These are phyloP conservation scores for Neurospora sp. DNA, from an alignment of 495 filamentous ascomycete genomes.

Conservation along the genomic window DNA sequence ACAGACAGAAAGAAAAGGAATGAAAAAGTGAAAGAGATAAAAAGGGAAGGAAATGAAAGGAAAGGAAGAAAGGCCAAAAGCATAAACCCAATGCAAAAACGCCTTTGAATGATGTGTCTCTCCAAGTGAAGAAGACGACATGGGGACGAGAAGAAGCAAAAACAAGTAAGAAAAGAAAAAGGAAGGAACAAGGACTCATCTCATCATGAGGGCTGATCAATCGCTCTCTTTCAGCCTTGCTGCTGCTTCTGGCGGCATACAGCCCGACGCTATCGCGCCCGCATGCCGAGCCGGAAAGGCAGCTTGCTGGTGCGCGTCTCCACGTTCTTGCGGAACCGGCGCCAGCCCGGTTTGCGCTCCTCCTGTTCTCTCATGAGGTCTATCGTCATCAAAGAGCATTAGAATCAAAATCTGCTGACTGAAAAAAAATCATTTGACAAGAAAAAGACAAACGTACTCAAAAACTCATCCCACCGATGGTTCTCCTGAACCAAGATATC, in stretches of 20 bases:
- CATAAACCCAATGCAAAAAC: neutral
- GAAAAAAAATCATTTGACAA: neutral
- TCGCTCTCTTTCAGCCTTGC: neutral
- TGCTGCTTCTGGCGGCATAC: neutral
- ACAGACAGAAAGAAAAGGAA: neutral
- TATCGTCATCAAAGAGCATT: neutral
- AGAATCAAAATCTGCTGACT: neutral
- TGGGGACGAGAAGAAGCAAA: neutral
- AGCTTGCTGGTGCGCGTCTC: conserved; percentile 20
- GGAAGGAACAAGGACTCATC: neutral
- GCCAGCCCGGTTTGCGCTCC: conserved; percentile 37
- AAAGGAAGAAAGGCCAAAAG: neutral
- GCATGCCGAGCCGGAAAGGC: conserved; percentile 24
- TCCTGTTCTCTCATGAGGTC: conserved; percentile 39
- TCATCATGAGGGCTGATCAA: neutral
- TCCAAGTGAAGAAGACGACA: neutral
- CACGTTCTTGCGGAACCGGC: conserved; percentile 27
- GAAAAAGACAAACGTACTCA: conserved; percentile 24
- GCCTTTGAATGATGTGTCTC: neutral
- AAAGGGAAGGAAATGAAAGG: neutral
- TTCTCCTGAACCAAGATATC: conserved; percentile 36
- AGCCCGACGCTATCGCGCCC: neutral
- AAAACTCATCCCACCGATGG: conserved; percentile 38
- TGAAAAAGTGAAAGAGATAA: neutral
- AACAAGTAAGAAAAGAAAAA: neutral